A percentile compares a stretch with the other conserved stretches of the same genome.
Evolutionary conservation across 306 rosid species (phyloP).

Genomic region (Dryas drummondii): DNA sequence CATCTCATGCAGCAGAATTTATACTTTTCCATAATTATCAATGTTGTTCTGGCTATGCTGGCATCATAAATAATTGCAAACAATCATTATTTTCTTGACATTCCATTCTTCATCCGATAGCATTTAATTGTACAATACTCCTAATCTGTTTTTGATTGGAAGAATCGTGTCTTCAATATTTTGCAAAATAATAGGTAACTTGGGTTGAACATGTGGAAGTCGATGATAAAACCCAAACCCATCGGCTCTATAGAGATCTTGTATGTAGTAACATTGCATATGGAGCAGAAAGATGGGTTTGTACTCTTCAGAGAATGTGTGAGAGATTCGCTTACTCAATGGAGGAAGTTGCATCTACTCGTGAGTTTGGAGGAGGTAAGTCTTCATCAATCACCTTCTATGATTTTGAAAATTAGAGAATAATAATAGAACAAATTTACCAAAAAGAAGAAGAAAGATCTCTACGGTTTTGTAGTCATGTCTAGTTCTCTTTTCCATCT

Average conservation of each 20-base stretch:
- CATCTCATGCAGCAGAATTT: neutral
- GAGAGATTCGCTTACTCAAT: slow-evolving; percentile 39
- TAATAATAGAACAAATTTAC: neutral
- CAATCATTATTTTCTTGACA: neutral
- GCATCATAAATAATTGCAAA: neutral
- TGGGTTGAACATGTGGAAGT: slow-evolving; percentile 84
- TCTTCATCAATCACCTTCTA: neutral
- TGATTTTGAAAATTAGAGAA: neutral
- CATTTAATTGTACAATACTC: neutral
- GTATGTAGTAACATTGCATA: slow-evolving; percentile 37
- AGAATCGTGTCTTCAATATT: neutral
- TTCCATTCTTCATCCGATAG: neutral
- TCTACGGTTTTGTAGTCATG: neutral
- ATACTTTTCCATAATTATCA: neutral
- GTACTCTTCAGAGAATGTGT: slow-evolving; percentile 64
- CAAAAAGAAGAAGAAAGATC: neutral
- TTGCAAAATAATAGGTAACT: slow-evolving; percentile 37
- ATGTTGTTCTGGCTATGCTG: neutral
- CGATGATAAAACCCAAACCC: slow-evolving; percentile 47
- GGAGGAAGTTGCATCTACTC: slow-evolving; percentile 11
- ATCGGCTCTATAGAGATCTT: slow-evolving; percentile 45
- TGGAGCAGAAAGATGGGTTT: slow-evolving; percentile 74
- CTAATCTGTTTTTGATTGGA: neutral
- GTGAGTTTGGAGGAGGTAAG: slow-evolving; percentile 42
- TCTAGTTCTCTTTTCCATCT: neutral